Conservation (phyloP, 441 rosid species). For the Metrosideros polymorpha region DNA sequence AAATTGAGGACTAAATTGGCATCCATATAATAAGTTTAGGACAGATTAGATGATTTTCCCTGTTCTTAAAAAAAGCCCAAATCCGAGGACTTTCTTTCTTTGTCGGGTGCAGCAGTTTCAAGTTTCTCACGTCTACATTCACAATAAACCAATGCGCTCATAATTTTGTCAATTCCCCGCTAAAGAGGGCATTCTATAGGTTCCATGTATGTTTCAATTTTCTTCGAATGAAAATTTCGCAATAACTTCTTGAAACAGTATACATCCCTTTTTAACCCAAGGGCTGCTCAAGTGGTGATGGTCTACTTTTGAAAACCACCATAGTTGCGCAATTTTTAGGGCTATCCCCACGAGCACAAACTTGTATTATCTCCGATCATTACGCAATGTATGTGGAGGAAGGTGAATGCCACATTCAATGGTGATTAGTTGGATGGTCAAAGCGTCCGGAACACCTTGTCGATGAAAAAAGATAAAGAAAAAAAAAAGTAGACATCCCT, state of each 20-base stretch:
- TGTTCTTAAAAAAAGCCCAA: neutral
- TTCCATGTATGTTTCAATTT: neutral
- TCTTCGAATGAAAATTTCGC: neutral
- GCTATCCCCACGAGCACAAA: too few relatives aligned
- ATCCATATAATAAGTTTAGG: too few relatives aligned
- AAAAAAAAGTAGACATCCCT: neutral
- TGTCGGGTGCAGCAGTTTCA: neutral
- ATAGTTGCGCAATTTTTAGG: too few relatives aligned
- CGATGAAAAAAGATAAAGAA: neutral
- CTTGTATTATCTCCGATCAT: too few relatives aligned
- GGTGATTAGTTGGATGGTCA: neutral
- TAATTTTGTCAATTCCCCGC: neutral
- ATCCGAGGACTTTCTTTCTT: neutral
- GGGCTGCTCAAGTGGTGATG: too few relatives aligned
- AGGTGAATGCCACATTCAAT: neutral
- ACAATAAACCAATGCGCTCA: neutral
- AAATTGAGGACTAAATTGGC: too few relatives aligned
- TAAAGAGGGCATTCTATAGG: neutral
- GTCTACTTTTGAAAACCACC: too few relatives aligned
- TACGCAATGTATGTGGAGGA: too few relatives aligned
- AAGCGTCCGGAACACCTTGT: neutral
- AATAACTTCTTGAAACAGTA: neutral
- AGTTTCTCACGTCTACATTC: neutral
- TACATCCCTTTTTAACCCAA: neutral
- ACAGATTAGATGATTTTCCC: too few relatives aligned